Evolutionary conservation across 1,139 yeast genomes (phyloP), one percentile per base, ranked within the genome.

Genomic region (Saccharomycopsis hybrid): DNA sequence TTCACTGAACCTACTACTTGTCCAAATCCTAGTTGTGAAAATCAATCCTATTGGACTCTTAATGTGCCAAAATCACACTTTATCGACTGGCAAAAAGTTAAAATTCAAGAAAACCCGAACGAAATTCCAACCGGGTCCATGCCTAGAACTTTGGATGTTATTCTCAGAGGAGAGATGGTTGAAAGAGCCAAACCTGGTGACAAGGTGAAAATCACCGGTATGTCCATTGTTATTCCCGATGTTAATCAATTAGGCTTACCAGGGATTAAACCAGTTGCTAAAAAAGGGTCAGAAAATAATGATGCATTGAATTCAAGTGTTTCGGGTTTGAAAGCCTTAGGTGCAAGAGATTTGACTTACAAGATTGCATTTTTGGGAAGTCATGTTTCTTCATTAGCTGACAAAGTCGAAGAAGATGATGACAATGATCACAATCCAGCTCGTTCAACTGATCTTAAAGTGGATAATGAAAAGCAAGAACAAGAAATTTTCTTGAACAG

Each of bases 161-260:
- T 92, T 51, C 70, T 92, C 51, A 76, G 98, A 61, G 98, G 98
- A 44, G 97, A 92, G 60, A 77, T 89, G 48, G 98, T 94, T 5
- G 99, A 92, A 65, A 77, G 90, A 57, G 97, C 97, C 2, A 94
- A 92, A 66, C 97, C 99, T 0, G 99, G 99, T 57, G 98, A 92
- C 65, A 86, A 89, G 65, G 88, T 97, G 69, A 80, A 82, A 58
- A 90, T 94, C 65, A 88, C 96, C 0, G 99, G 99, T 46, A 85
- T 96, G 1, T 95, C 89, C 62, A 89, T 94, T 54, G 98, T 92
- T 11, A 80, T 92, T 28, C 99, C 99, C 1, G 98, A 92, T 68
- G 85, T 94, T 7, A 74, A 96, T 1, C 98, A 94, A 67, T 73
- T 92, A 50, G 97, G 97, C n/a, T 72, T 94, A 43, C 98, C 98